Conservation (phyloP, 345 rosid species). For the Gynandropsis gynandra region DNA sequence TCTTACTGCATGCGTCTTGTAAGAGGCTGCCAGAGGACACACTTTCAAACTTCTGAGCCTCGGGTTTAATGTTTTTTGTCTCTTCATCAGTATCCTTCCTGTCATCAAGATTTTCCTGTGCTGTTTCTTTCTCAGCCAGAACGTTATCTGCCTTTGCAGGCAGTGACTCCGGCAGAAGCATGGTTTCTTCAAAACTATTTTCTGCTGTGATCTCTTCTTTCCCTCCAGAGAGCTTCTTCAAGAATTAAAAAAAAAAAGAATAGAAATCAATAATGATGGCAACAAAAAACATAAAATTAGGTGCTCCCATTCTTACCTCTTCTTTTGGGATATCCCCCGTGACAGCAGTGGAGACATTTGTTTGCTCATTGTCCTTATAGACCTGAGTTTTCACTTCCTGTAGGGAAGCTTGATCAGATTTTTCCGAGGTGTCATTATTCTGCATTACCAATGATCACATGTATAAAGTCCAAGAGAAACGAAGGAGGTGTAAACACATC, state of each 20-base stretch:
- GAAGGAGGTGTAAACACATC: background rate
- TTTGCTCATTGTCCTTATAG: slow-evolving; percentile 22
- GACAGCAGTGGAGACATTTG: background rate
- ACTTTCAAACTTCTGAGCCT: slow-evolving; percentile 12
- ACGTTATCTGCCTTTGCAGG: slow-evolving; percentile 16
- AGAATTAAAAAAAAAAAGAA: background rate
- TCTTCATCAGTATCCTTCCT: slow-evolving; percentile 15
- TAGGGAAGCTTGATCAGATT: slow-evolving; percentile 12
- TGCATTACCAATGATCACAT: slow-evolving; percentile 17
- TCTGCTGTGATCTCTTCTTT: slow-evolving; percentile 16
- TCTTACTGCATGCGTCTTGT: slow-evolving; percentile 18
- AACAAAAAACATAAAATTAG: background rate
- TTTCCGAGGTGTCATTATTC: slow-evolving; percentile 27
- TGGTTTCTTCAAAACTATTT: slow-evolving; percentile 18
- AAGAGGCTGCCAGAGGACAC: slow-evolving; percentile 19
- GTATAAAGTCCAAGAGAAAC: background rate
- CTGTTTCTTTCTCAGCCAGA: slow-evolving; percentile 21
- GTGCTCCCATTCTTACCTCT: slow-evolving; percentile 29
- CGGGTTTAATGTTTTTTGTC: background rate
- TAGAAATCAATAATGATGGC: no score
- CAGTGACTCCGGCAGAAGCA: slow-evolving; percentile 18
- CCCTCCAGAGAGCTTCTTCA: slow-evolving; percentile 20
- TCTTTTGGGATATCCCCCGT: slow-evolving; percentile 20
- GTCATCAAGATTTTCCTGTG: slow-evolving; percentile 17
- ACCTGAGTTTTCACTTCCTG: slow-evolving; percentile 26